These are phyloP conservation scores for Pyrenophora seminiperda DNA, from an alignment of 2,329 filamentous ascomycete genomes.

Conservation along the genomic window DNA sequence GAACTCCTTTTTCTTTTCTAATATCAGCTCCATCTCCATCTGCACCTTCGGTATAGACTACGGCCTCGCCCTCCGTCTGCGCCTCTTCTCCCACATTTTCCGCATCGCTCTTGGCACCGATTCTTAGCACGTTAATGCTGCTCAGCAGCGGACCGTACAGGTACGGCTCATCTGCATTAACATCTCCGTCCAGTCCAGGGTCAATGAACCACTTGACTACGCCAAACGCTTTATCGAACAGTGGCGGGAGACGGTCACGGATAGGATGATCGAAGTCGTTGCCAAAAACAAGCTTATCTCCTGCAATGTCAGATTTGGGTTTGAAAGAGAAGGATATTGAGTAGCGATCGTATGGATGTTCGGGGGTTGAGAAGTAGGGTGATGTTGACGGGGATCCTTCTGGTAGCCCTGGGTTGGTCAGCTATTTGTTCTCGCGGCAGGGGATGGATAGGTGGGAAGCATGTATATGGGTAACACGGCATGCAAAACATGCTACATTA, in stretches of 20 bases:
- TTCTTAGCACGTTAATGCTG: conserved; percentile 76
- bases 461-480: too few relatives aligned
- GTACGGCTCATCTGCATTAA: conserved; percentile 83
- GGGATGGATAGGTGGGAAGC: too few relatives aligned
- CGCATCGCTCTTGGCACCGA: conserved; percentile 56
- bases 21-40: conserved; percentile 52
- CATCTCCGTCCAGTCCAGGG: conserved; percentile 86
- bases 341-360: conserved; percentile 79
- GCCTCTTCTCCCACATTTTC: conserved; percentile 40
- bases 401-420: conserved; percentile 67
- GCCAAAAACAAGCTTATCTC: conserved; percentile 81
- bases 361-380: conserved; percentile 74
- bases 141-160: conserved; percentile 82
- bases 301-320: conserved; percentile 70
- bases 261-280: conserved; percentile 96
- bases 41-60: conserved; percentile 60
- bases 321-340: conserved; percentile 79
- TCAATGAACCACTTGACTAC: conserved; percentile 92
- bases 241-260: conserved; percentile 80
- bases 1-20: conserved; percentile 49
- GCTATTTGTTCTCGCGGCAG: background rate
- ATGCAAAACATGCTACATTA: background rate
- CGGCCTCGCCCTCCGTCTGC: conserved; percentile 54
- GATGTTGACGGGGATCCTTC: conserved; percentile 69
- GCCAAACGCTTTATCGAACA: conserved; percentile 81